A percentile compares a stretch with the other conserved stretches of the same genome.
Conservation (phyloP, 2,329 filamentous ascomycete genomes). For the Cladophialophora yegresii region DNA sequence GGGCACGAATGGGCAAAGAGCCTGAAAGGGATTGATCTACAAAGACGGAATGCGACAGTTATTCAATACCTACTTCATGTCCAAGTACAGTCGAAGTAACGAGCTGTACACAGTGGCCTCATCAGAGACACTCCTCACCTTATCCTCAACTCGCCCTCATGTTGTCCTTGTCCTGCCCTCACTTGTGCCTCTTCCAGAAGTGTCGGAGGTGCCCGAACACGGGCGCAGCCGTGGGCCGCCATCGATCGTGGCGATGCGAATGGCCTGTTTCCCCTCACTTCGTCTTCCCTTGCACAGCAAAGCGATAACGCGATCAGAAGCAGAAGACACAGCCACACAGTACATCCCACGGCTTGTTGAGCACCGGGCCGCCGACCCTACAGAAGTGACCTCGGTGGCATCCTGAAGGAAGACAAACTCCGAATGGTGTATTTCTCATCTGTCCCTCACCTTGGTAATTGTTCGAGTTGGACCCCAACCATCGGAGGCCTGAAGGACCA, state of each 20-base stretch:
- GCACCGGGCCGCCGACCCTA: background rate
- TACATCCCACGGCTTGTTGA: background rate
- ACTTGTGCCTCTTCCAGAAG: background rate
- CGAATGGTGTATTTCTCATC: background rate
- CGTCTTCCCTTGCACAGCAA: background rate
- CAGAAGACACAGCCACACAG: background rate
- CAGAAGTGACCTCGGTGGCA: background rate
- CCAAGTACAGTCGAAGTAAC: background rate
- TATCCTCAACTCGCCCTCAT: background rate
- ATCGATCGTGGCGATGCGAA: background rate
- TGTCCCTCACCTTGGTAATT: background rate
- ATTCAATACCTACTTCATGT: background rate
- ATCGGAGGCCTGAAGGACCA: background rate
- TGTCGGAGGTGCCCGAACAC: constrained; percentile 20
- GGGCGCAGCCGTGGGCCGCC: constrained; percentile 15
- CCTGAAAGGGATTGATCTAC: too few species aligned
- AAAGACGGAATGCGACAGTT: background rate
- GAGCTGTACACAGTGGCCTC: background rate
- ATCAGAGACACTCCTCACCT: background rate
- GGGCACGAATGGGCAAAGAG: background rate
- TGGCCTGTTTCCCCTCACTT: background rate
- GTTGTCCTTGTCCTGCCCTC: background rate
- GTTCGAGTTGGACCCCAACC: background rate
- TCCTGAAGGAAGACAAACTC: background rate
- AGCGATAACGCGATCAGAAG: background rate